These are phyloP conservation scores for Microcyclospora tardicrescens DNA, from an alignment of 2,329 filamentous ascomycete genomes.

Conservation along the genomic window DNA sequence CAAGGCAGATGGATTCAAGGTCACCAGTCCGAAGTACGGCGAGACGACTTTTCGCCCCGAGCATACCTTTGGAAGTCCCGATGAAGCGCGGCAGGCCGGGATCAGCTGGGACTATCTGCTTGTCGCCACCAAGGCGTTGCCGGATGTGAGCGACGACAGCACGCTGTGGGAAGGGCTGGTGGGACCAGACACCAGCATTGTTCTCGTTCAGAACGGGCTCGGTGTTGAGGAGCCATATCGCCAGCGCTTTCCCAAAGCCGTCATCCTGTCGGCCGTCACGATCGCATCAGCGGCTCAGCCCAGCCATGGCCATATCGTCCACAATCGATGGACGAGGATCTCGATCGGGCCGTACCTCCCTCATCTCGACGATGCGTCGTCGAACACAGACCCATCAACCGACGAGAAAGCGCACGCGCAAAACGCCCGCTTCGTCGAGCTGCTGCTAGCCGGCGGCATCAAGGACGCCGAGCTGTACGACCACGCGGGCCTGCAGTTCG, in stretches of 20 bases:
- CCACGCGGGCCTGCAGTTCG: conserved; percentile 53
- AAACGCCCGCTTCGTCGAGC: conserved; percentile 39
- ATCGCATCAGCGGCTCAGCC: conserved; percentile 56
- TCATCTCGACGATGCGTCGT: conserved; percentile 29
- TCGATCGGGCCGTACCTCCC: conserved; percentile 53
- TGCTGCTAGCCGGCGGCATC: conserved; percentile 49
- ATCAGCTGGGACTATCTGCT: conserved; percentile 52
- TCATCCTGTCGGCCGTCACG: conserved; percentile 56
- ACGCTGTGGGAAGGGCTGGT: conserved; percentile 49
- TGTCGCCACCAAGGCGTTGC: conserved; percentile 58
- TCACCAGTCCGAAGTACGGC: conserved; percentile 55
- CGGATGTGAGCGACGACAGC: conserved; percentile 51
- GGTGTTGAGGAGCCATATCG: conserved; percentile 57
- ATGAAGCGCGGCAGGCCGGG: conserved; percentile 36
- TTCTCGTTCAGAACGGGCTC: conserved; percentile 58
- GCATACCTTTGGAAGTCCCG: conserved; percentile 48
- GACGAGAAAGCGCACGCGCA: conserved; percentile 11
- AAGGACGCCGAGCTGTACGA: conserved; percentile 52
- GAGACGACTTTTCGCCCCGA: conserved; percentile 51
- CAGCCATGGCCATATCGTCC: conserved; percentile 47
- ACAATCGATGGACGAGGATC: conserved; percentile 63
- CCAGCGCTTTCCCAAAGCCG: conserved; percentile 45
- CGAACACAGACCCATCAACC: conserved; percentile 12
- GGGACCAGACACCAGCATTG: conserved; percentile 41
- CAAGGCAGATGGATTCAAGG: conserved; percentile 45